Percentiles rank a stretch among this genome's conserved stretches.
These are phyloP conservation scores for Neurospora terricola DNA, from an alignment of 495 filamentous ascomycete species.

Conservation along the genomic window DNA sequence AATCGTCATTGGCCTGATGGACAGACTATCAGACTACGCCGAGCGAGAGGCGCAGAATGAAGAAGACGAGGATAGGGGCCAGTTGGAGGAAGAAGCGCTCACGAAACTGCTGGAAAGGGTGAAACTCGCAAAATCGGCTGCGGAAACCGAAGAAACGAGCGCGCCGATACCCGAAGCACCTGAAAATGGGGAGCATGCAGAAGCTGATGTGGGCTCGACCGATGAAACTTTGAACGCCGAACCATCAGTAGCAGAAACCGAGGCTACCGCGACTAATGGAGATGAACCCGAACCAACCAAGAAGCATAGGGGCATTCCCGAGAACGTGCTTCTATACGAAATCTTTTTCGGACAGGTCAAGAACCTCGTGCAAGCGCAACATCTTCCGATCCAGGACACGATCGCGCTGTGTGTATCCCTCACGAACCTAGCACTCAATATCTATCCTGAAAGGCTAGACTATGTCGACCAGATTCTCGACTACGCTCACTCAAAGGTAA, in stretches of 20 bases:
- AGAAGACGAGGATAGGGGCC: slow-evolving; percentile 56
- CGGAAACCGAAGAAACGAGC: slow-evolving; percentile 20
- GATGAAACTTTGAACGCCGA: slow-evolving; percentile 13
- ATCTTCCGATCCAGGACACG: slow-evolving; percentile 87
- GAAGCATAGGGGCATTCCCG: slow-evolving; percentile 62
- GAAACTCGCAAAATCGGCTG: slow-evolving; percentile 52
- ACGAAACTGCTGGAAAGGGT: slow-evolving; percentile 65
- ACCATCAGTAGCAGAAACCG: slow-evolving; percentile 32
- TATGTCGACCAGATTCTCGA: slow-evolving; percentile 91
- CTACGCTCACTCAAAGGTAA: slow-evolving; percentile 80
- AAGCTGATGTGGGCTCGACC: slow-evolving; percentile 11
- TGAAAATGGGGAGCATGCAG: slow-evolving; percentile 7
- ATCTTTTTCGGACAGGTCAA: slow-evolving; percentile 97
- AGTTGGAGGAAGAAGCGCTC: slow-evolving; percentile 77
- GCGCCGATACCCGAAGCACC: slow-evolving; percentile 9
- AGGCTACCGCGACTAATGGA: slow-evolving; percentile 28
- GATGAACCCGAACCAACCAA: slow-evolving; percentile 31
- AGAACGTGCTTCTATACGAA: slow-evolving; percentile 85
- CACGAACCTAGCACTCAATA: slow-evolving; percentile 85
- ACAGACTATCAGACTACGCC: slow-evolving; percentile 85
- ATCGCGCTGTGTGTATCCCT: slow-evolving; percentile 87
- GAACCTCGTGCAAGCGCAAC: slow-evolving; percentile 80
- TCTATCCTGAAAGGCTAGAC: slow-evolving; percentile 85
- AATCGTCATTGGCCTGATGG: slow-evolving; percentile 97
- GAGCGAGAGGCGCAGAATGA: slow-evolving; percentile 73